A percentile compares a stretch with the other conserved stretches of the same genome.
Evolutionary conservation across 495 filamentous ascomycete genomes (phyloP).

Genomic region (Pyronema domesticum): DNA sequence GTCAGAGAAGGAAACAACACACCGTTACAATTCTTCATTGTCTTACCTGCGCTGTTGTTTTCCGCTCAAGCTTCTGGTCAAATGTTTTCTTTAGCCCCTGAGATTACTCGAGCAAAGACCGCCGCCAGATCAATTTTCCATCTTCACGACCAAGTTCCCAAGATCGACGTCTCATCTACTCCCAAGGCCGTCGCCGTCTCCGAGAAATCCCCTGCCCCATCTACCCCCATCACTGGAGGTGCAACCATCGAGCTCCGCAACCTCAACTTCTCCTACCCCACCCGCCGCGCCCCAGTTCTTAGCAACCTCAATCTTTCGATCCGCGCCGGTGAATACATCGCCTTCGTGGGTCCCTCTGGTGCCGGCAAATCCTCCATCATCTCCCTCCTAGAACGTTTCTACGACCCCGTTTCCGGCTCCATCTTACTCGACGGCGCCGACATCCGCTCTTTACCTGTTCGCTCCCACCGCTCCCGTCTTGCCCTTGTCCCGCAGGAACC

Average conservation of each 20-base stretch:
- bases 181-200: constrained; percentile 1
- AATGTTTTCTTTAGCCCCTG: constrained; percentile 46
- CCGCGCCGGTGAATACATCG: constrained; percentile 32
- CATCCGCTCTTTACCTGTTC: constrained; percentile 28
- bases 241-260: constrained; percentile 26
- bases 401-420: constrained; percentile 30
- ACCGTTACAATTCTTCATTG: constrained; percentile 47
- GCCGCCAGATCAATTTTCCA: constrained; percentile 28
- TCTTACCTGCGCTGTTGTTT: constrained; percentile 39
- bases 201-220: constrained; percentile 9
- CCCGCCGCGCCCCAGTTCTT: constrained; percentile 31
- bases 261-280: constrained; percentile 34
- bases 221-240: constrained; percentile 8
- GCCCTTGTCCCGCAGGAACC: constrained; percentile 34
- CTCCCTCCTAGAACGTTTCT: constrained; percentile 33
- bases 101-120: constrained; percentile 37
- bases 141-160: constrained; percentile 20
- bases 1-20: constrained; percentile 39
- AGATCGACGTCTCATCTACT: constrained; percentile 13
- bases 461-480: constrained; percentile 27
- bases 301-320: constrained; percentile 29
- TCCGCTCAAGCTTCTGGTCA: constrained; percentile 47
- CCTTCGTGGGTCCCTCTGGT: constrained; percentile 42
- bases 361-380: constrained; percentile 39
- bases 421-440: constrained; percentile 35